Evolutionary conservation across 306 rosid species (phyloP).

Genomic region (Cicer yamashitae): DNA sequence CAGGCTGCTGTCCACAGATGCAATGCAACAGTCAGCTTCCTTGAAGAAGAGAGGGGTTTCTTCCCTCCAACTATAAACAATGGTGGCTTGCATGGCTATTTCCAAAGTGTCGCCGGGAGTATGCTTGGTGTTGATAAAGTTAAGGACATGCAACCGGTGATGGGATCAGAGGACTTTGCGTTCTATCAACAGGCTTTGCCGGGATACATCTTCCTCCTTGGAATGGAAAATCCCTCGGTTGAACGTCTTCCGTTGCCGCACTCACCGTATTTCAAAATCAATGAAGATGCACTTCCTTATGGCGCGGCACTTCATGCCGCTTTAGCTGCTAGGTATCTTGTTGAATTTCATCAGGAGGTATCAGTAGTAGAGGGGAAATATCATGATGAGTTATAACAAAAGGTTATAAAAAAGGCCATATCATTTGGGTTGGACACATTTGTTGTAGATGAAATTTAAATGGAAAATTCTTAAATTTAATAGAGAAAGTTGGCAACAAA

Average conservation of each 20-base stretch:
- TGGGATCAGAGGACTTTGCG: conserved; percentile 93
- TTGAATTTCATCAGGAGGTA: conserved; percentile 48
- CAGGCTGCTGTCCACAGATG: conserved; percentile 95
- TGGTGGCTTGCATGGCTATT: conserved; percentile 63
- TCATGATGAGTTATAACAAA: conserved; percentile 68
- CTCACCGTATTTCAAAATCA: conserved; percentile 68
- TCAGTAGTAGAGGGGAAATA: conserved; percentile 43
- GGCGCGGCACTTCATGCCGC: conserved; percentile 98
- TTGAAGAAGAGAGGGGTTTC: conserved; percentile 53
- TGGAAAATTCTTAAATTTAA: too few species aligned
- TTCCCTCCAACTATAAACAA: conserved; percentile 83
- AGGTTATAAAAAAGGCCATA: not conserved
- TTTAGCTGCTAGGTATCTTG: conserved; percentile 66
- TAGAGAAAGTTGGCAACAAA: too few species aligned
- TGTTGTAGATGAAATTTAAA: conserved; percentile 32
- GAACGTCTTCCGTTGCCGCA: conserved; percentile 61
- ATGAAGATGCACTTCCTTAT: conserved; percentile 81
- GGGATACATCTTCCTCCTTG: conserved; percentile 79
- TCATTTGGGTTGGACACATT: conserved; percentile 12
- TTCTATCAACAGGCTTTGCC: conserved; percentile 82
- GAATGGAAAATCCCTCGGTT: conserved; percentile 62
- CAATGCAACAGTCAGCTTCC: conserved; percentile 77
- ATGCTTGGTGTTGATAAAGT: conserved; percentile 68
- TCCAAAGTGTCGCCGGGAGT: conserved; percentile 65
- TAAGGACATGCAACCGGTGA: conserved; percentile 60